Percentiles rank a stretch among this genome's conserved stretches.
Evolutionary conservation across 306 rosid species (phyloP).

Genomic region (Quercus variabilis): DNA sequence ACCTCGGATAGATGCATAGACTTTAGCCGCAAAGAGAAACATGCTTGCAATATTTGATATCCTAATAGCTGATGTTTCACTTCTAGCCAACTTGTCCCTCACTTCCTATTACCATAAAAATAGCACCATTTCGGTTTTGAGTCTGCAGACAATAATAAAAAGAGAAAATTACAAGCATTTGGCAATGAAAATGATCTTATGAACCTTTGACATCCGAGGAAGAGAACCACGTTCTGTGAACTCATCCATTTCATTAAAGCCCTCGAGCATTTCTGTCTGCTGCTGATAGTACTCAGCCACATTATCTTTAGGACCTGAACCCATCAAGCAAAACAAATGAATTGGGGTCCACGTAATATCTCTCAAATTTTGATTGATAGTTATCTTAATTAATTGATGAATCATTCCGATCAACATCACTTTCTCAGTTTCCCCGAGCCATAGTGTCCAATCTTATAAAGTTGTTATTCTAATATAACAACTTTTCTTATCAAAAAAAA

Average conservation of each 20-base stretch:
- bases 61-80: slow-evolving; percentile 91
- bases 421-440: not conserved
- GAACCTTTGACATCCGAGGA: slow-evolving; percentile 94
- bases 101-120: slow-evolving; percentile 64
- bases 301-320: slow-evolving; percentile 72
- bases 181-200: not conserved
- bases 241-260: slow-evolving; percentile 95
- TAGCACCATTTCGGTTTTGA: slow-evolving; percentile 11
- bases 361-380: not conserved
- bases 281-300: slow-evolving; percentile 97
- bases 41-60: slow-evolving; percentile 87
- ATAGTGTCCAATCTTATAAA: not conserved
- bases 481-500: no score
- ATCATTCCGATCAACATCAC: not conserved
- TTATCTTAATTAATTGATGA: not conserved
- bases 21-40: slow-evolving; percentile 88
- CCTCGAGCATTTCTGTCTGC: slow-evolving; percentile 93
- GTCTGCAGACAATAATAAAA: not conserved
- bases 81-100: slow-evolving; percentile 69
- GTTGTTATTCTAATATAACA: no score
- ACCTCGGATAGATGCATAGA: slow-evolving; percentile 85
- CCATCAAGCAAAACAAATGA: slow-evolving; percentile 17
- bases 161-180: slow-evolving; percentile 5
- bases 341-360: not conserved
- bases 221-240: slow-evolving; percentile 78